Evolutionary conservation across 1,284 basidiomycete genomes (phyloP).

Genomic region (Puccinia hordei): DNA sequence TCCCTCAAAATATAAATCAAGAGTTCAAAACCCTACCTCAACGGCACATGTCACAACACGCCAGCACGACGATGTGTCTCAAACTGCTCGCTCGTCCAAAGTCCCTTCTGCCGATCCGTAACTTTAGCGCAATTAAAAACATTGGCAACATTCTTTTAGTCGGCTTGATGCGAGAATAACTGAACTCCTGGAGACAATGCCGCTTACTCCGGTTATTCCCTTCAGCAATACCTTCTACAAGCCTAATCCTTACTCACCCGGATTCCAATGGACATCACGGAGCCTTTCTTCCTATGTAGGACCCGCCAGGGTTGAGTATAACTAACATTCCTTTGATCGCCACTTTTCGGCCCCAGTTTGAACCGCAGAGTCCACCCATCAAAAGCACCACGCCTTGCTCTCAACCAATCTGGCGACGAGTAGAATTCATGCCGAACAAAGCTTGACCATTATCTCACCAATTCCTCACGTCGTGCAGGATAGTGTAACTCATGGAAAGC

Average conservation of each 20-base stretch:
- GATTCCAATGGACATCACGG: slow-evolving; percentile 6
- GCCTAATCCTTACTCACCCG: slow-evolving; percentile 16
- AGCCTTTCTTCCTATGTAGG: background rate
- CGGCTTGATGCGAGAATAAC: slow-evolving; percentile 12
- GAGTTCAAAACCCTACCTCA: background rate
- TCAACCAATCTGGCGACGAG: background rate
- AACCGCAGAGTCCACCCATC: background rate
- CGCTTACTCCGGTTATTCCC: background rate
- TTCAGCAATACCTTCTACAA: background rate
- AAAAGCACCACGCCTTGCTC: background rate
- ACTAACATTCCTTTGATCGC: background rate
- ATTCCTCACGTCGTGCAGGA: background rate
- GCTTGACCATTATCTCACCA: background rate
- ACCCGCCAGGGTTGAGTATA: slow-evolving; percentile 3
- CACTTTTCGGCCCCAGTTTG: slow-evolving; percentile 11
- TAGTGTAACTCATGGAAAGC: background rate
- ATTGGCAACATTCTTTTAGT: slow-evolving; percentile 16
- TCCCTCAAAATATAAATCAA: background rate
- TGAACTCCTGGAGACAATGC: slow-evolving; percentile 14
- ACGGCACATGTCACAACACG: background rate
- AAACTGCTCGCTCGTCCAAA: no score
- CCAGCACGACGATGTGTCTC: background rate
- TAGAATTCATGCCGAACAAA: background rate
- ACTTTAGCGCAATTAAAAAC: background rate
- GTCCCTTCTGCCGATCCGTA: background rate